Percentiles rank a stretch among this genome's conserved stretches.
Evolutionary conservation across 176 grass and related monocot species (phyloP).

Genomic region (Oryza punctata): DNA sequence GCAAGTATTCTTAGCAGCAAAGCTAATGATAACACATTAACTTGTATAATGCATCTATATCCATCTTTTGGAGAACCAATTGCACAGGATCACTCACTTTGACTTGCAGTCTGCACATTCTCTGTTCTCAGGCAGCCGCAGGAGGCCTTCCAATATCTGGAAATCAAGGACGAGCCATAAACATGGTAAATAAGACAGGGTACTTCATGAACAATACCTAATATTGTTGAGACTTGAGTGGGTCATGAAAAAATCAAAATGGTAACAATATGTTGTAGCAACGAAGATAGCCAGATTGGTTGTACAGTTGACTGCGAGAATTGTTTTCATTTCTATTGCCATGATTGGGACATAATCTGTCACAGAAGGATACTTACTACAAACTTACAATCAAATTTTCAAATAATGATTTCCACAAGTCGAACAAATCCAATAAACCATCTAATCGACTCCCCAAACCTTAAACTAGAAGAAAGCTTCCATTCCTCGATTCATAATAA

Average conservation of each 20-base stretch:
- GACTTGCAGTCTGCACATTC: slow-evolving; percentile 98
- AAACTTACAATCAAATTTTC: background rate
- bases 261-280: background rate
- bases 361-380: background rate
- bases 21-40: background rate
- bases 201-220: background rate
- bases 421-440: background rate
- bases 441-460: background rate
- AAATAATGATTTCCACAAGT: background rate
- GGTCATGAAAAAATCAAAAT: background rate
- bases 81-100: slow-evolving; percentile 65
- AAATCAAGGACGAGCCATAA: slow-evolving; percentile 9
- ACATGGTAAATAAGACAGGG: background rate
- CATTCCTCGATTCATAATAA: background rate
- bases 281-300: background rate
- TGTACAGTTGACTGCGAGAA: background rate
- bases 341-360: background rate
- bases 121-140: slow-evolving; percentile 80
- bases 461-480: background rate
- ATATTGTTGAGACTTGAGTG: background rate
- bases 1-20: background rate
- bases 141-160: slow-evolving; percentile 84
- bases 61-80: slow-evolving; percentile 13
- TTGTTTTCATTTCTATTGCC: background rate
- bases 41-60: background rate